Conservation (phyloP, 768 basidiomycete species). For the Melanogaster broomeanus region DNA sequence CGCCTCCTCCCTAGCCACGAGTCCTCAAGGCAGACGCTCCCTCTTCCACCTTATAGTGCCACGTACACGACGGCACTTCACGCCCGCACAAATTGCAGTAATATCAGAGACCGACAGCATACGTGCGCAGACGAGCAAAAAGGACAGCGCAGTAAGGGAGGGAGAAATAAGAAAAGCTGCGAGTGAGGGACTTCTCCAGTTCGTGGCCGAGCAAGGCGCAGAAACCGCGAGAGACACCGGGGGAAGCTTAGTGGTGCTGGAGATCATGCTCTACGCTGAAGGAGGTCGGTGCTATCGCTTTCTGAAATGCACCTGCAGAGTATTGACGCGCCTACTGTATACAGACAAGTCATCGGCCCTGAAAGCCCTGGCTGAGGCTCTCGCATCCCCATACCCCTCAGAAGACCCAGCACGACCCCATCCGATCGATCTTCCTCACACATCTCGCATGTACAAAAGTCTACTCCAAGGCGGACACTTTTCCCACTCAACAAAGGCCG, state of each 20-base stretch:
- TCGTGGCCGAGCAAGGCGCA: conserved; percentile 64
- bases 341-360: conserved; percentile 73
- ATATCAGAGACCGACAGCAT: conserved; percentile 74
- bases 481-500: conserved; percentile 55
- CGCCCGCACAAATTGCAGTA: conserved; percentile 71
- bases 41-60: conserved; percentile 84
- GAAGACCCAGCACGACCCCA: conserved; percentile 52
- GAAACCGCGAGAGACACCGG: conserved; percentile 72
- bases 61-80: conserved; percentile 84
- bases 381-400: conserved; percentile 59
- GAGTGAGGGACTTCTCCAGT: conserved; percentile 71
- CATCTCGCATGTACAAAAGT: conserved; percentile 83
- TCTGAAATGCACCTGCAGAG: background rate
- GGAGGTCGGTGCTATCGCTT: conserved; percentile 60
- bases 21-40: conserved; percentile 77
- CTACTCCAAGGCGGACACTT: conserved; percentile 92
- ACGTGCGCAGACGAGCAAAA: conserved; percentile 81
- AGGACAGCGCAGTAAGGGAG: conserved; percentile 59
- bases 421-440: conserved; percentile 79
- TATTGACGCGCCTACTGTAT: background rate
- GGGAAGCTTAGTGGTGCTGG: conserved; percentile 74
- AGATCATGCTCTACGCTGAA: conserved; percentile 83
- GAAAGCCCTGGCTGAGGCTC: conserved; percentile 57
- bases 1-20: conserved; percentile 56
- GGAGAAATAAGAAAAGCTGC: conserved; percentile 74